phyloP scores from a whole-genome alignment of 768 basidiomycete genomes.

The Leccinum olivaceopallidum region DNA sequence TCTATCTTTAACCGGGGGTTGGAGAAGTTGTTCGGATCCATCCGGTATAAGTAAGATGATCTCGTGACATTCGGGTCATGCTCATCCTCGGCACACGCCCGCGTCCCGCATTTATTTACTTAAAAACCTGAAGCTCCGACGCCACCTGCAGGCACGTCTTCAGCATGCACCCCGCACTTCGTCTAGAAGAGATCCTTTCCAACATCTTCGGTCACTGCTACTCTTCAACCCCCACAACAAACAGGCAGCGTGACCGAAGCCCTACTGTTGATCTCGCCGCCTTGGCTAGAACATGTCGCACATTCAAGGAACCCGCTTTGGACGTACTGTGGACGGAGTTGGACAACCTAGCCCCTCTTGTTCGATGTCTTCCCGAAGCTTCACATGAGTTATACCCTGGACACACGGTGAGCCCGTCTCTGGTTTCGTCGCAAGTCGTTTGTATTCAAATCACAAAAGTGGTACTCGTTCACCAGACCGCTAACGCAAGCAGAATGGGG shows the following conservation, averaged over 20 bases:
- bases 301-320: conserved; percentile 22
- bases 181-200: conserved; percentile 11
- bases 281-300: conserved; percentile 16
- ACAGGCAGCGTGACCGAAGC: not conserved
- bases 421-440: not conserved
- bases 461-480: conserved; percentile 9
- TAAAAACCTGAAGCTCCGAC: not conserved
- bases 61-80: not conserved
- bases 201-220: conserved; percentile 18
- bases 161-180: conserved; percentile 7
- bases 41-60: not conserved
- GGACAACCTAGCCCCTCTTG: conserved; percentile 13
- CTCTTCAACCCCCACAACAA: not conserved
- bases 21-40: not conserved
- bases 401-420: not conserved
- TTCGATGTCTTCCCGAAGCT: conserved; percentile 10
- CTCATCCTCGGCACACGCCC: not conserved
- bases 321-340: conserved; percentile 20
- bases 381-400: not conserved
- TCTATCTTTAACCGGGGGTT: too few relatives aligned
- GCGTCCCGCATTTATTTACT: not conserved
- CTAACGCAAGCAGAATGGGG: conserved; percentile 6
- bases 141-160: not conserved
- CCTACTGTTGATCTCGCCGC: conserved; percentile 13
- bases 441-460: not conserved